Conservation (phyloP, 345 rosid species). For the Limnanthes douglasii region DNA sequence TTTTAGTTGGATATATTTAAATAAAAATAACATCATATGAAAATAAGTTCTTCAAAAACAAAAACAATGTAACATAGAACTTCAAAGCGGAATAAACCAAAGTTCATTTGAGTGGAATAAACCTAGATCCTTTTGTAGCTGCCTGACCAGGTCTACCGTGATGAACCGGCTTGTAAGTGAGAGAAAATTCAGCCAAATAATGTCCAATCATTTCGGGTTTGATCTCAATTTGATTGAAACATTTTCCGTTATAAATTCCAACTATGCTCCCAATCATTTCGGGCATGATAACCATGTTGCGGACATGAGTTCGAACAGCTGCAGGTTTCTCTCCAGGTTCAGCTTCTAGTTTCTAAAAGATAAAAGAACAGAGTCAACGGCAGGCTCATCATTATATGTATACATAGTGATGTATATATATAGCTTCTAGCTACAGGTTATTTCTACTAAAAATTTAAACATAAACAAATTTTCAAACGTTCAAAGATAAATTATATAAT, state of each 20-base stretch:
- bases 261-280: slow-evolving; percentile 52
- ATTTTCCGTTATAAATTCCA: slow-evolving; percentile 57
- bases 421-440: too few relatives aligned
- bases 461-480: too few relatives aligned
- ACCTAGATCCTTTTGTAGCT: slow-evolving; percentile 59
- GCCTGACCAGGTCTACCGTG: slow-evolving; percentile 61
- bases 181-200: slow-evolving; percentile 42
- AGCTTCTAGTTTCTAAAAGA: slow-evolving; percentile 43
- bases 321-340: slow-evolving; percentile 51
- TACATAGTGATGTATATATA: too few relatives aligned
- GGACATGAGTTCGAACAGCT: slow-evolving; percentile 38
- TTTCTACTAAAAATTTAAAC: too few relatives aligned
- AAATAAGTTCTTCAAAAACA: too few relatives aligned
- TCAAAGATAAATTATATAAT: too few relatives aligned
- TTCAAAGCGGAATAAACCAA: too few relatives aligned
- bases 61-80: too few relatives aligned
- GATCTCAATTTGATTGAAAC: slow-evolving; percentile 53
- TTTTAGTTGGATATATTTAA: too few relatives aligned
- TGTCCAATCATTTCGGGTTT: slow-evolving; percentile 68
- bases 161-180: slow-evolving; percentile 44
- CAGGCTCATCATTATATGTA: slow-evolving; percentile 37
- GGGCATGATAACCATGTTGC: slow-evolving; percentile 49
- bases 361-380: slow-evolving; percentile 30
- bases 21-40: too few relatives aligned
- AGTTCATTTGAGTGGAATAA: slow-evolving; percentile 62